Conservation (phyloP, 768 basidiomycete genomes). For the Suillus hirtellus region DNA sequence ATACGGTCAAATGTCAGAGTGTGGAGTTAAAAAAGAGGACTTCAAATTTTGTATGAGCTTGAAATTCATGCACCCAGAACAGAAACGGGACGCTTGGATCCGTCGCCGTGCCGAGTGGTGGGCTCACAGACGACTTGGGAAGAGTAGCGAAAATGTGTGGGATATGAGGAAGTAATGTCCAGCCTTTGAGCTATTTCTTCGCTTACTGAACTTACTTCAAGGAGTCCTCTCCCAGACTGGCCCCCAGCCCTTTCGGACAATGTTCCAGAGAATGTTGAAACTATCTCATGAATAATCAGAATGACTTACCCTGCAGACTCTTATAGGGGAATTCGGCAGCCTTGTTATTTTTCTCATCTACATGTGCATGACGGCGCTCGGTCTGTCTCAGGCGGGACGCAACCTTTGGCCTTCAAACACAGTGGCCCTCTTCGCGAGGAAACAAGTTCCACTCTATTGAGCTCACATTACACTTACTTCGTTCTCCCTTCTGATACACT, state of each 20-base stretch:
- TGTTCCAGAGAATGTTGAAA: slow-evolving; percentile 21
- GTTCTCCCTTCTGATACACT: neutral
- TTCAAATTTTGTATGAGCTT: slow-evolving; percentile 94
- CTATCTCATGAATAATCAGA: slow-evolving; percentile 21
- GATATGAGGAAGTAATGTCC: slow-evolving; percentile 72
- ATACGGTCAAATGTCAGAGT: slow-evolving; percentile 72
- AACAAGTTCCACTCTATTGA: neutral
- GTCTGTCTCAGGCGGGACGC: neutral
- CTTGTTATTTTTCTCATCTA: neutral
- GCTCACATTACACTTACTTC: neutral
- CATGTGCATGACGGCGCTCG: neutral
- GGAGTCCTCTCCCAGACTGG: slow-evolving; percentile 25
- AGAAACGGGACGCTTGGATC: slow-evolving; percentile 83
- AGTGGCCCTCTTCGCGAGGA: neutral
- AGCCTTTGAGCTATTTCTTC: neutral
- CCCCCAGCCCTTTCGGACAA: slow-evolving; percentile 27
- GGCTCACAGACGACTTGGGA: slow-evolving; percentile 71
- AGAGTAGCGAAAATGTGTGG: slow-evolving; percentile 97
- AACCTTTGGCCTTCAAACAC: neutral
- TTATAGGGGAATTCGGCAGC: neutral
- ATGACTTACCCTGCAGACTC: neutral
- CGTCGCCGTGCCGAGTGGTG: slow-evolving; percentile 90
- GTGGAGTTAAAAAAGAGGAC: slow-evolving; percentile 78
- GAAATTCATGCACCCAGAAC: slow-evolving; percentile 76
- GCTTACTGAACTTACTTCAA: slow-evolving; percentile 8